Conservation (phyloP, 148 eudicot genomes). For the Vaccinium macrocarpon region DNA sequence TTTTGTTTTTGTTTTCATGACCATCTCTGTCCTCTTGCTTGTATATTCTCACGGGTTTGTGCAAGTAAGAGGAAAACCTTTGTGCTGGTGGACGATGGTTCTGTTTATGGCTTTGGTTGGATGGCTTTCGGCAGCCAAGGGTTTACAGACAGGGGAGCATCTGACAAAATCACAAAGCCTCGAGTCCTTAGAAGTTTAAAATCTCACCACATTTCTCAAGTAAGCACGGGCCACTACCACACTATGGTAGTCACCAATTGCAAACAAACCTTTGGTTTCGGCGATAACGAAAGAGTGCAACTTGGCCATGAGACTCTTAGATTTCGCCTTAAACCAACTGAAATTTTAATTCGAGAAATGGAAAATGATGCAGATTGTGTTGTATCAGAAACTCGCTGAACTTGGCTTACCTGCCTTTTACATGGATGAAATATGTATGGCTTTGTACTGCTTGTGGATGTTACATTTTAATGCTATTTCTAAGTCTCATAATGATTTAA, state of each 20-base stretch:
- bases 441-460: not conserved
- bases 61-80: slow-evolving; percentile 94
- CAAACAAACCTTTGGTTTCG: slow-evolving; percentile 80
- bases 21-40: not conserved
- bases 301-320: slow-evolving; percentile 76
- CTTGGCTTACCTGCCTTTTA: not conserved
- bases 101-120: slow-evolving; percentile 85
- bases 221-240: slow-evolving; percentile 91
- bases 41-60: slow-evolving; percentile 59
- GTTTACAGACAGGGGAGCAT: slow-evolving; percentile 66
- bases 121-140: slow-evolving; percentile 96
- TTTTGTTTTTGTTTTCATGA: not conserved
- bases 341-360: slow-evolving; percentile 49
- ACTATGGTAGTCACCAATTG: slow-evolving; percentile 64
- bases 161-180: slow-evolving; percentile 65
- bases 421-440: not conserved
- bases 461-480: not conserved
- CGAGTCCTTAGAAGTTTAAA: slow-evolving; percentile 63
- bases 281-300: slow-evolving; percentile 93
- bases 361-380: slow-evolving; percentile 17
- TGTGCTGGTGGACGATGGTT: slow-evolving; percentile 73
- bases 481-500: not conserved
- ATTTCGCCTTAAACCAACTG: slow-evolving; percentile 72
- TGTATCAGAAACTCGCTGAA: slow-evolving; percentile 17
- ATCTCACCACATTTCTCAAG: slow-evolving; percentile 67